Conservation (phyloP, 2,329 filamentous ascomycete species). For the Pseudogymnoascus sp. region DNA sequence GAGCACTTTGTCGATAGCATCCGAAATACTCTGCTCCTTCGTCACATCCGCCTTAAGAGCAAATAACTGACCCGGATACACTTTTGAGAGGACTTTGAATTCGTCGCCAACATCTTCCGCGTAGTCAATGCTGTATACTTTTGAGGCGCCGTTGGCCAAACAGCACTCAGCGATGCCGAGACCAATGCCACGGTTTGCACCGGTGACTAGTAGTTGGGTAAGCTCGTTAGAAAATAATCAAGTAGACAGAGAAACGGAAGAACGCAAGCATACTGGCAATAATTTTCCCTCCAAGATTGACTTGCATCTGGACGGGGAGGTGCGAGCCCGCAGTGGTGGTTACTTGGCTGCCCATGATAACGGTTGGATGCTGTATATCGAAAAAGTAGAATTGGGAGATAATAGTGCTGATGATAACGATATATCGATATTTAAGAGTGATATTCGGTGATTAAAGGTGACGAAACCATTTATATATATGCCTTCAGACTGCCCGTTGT, state of each 20-base stretch:
- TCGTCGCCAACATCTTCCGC: constrained; percentile 33
- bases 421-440: background rate
- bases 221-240: background rate
- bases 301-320: constrained; percentile 20
- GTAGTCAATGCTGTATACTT: constrained; percentile 40
- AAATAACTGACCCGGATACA: constrained; percentile 33
- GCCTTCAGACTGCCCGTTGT: background rate
- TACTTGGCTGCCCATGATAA: background rate
- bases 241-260: background rate
- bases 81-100: constrained; percentile 31
- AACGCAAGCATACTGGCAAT: constrained; percentile 26
- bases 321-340: background rate
- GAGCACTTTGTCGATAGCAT: constrained; percentile 37
- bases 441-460: background rate
- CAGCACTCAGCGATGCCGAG: constrained; percentile 40
- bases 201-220: constrained; percentile 23
- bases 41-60: constrained; percentile 39
- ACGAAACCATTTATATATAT: background rate
- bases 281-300: constrained; percentile 25
- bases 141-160: constrained; percentile 35
- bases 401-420: background rate
- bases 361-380: background rate
- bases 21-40: constrained; percentile 35
- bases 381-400: background rate
- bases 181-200: constrained; percentile 34